Percentiles rank a stretch among this genome's conserved stretches.
These are phyloP conservation scores for Exophiala sp. DNA, from an alignment of 2,329 filamentous ascomycete species.

Conservation along the genomic window DNA sequence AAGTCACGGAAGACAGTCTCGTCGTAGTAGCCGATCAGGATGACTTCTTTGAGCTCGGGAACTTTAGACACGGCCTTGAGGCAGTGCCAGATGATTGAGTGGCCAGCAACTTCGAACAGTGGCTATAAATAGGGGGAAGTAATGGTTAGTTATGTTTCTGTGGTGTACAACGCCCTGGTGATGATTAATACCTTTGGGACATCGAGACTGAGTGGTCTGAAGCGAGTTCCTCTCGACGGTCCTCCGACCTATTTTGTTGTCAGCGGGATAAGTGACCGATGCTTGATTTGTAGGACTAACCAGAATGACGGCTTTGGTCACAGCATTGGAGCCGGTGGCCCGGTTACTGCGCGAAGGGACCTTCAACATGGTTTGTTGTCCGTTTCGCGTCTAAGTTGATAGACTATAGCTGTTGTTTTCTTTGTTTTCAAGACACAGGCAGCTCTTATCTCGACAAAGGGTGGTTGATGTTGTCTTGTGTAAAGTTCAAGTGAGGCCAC, in stretches of 20 bases:
- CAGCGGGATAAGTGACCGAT: slow-evolving; percentile 30
- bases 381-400: no score
- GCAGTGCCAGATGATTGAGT: slow-evolving; percentile 98
- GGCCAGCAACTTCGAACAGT: slow-evolving; percentile 95
- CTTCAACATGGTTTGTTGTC: slow-evolving; percentile 38
- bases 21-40: slow-evolving; percentile 98
- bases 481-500: no score
- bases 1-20: slow-evolving; percentile 96
- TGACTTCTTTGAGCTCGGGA: slow-evolving; percentile 89
- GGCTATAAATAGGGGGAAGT: slow-evolving; percentile 54
- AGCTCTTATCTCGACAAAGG: no score
- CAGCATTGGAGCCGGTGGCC: slow-evolving; percentile 44
- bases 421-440: no score
- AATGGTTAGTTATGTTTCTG: not conserved
- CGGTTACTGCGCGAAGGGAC: slow-evolving; percentile 41
- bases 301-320: slow-evolving; percentile 92
- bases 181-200: slow-evolving; percentile 72
- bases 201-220: slow-evolving; percentile 91
- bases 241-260: slow-evolving; percentile 71
- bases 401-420: no score
- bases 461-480: no score
- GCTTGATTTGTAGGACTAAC: slow-evolving; percentile 50
- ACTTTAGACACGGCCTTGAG: slow-evolving; percentile 87
- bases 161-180: slow-evolving; percentile 19
- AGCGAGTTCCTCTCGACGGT: slow-evolving; percentile 90